phyloP scores from a whole-genome alignment of 108 stramenopile genomes.

The Cyclotella baltica region DNA sequence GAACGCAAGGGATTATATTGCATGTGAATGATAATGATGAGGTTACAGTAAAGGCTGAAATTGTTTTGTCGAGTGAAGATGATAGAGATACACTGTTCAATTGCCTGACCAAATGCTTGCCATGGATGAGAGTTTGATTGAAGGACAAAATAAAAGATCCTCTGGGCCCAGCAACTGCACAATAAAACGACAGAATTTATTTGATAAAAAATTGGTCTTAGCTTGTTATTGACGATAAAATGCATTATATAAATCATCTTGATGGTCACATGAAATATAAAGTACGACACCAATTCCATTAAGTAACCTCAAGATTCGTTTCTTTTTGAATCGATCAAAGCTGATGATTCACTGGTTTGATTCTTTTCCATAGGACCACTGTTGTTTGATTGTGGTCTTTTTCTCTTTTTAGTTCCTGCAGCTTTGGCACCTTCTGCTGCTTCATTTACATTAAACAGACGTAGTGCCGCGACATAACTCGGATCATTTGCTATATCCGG shows the following conservation, averaged over 20 bases:
- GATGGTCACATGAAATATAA: background rate
- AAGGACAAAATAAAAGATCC: background rate
- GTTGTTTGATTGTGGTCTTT: background rate
- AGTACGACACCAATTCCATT: too few relatives aligned
- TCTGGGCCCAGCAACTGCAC: background rate
- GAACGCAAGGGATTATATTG: constrained; percentile 37
- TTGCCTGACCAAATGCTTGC: constrained; percentile 35
- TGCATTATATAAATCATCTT: background rate
- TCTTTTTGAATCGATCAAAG: background rate
- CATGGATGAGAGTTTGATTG: constrained; percentile 7
- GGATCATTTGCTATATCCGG: constrained; percentile 44
- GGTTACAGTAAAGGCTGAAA: constrained; percentile 24
- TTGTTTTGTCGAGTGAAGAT: constrained; percentile 48
- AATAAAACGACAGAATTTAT: background rate
- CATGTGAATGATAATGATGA: constrained; percentile 2
- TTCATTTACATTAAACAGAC: constrained; percentile 35
- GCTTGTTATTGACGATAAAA: background rate
- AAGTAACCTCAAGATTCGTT: constrained; percentile 2
- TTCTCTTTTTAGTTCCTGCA: background rate
- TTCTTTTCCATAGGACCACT: background rate
- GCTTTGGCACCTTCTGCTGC: background rate
- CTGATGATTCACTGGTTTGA: background rate
- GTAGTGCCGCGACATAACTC: constrained; percentile 34
- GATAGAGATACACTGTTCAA: constrained; percentile 42
- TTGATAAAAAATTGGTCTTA: background rate